These are phyloP conservation scores for Scenedesmus sp. DNA, from an alignment of 163 green algal genomes.

Conservation along the genomic window DNA sequence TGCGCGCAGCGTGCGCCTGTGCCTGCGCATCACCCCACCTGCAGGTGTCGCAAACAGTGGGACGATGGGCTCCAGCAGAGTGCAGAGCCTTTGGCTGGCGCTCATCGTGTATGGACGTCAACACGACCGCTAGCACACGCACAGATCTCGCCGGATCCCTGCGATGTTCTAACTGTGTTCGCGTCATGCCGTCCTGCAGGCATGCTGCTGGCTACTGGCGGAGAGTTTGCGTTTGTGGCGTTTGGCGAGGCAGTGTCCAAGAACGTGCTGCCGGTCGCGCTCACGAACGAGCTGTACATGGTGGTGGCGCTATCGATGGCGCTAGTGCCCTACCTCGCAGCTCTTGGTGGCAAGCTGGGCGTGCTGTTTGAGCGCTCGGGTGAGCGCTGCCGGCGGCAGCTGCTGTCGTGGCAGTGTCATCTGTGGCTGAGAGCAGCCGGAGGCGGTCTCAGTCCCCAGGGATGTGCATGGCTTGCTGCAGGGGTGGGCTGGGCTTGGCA, in stretches of 20 bases:
- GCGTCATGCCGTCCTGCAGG: slow-evolving; percentile 29
- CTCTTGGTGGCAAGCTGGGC: slow-evolving; percentile 82
- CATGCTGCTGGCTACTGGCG: slow-evolving; percentile 83
- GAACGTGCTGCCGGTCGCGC: slow-evolving; percentile 80
- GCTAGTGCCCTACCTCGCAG: slow-evolving; percentile 95
- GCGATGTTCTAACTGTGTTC: not conserved
- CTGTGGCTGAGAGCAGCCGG: no score
- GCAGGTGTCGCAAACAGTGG: not conserved
- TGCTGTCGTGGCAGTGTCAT: not conserved
- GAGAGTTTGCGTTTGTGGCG: slow-evolving; percentile 99
- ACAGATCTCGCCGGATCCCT: no score
- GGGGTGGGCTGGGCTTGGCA: no score
- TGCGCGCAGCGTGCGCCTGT: not conserved
- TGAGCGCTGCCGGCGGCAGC: not conserved
- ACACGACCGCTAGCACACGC: no score
- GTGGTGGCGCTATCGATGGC: slow-evolving; percentile 99
- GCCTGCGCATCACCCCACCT: not conserved
- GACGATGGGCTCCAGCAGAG: not conserved
- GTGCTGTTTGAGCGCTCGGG: slow-evolving; percentile 80
- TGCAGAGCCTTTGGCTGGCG: no score
- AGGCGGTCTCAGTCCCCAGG: no score
- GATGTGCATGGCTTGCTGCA: no score
- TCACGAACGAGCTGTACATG: slow-evolving; percentile 94
- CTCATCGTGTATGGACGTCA: no score
- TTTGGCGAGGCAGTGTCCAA: slow-evolving; percentile 93